phyloP scores from a whole-genome alignment of 2,329 filamentous ascomycete species.

The Aspergillus fumigatiaffinis region DNA sequence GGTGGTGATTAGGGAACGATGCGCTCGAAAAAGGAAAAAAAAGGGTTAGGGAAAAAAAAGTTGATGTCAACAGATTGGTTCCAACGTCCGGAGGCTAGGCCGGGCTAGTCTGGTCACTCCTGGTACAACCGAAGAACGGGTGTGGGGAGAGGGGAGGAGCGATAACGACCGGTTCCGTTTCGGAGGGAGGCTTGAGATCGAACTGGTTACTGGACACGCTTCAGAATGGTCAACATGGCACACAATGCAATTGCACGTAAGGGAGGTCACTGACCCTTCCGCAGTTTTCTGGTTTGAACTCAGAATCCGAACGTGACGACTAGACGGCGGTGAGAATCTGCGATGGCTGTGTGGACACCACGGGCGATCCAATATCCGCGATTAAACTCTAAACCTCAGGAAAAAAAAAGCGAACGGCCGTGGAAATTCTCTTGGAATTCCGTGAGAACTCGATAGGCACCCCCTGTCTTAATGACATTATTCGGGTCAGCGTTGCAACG shows the following conservation, averaged over 20 bases:
- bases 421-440: neutral
- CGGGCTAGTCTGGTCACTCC: neutral
- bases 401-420: neutral
- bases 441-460: neutral
- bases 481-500: neutral
- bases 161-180: neutral
- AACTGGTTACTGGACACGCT: neutral
- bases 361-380: slow-evolving; percentile 4
- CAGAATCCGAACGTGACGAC: neutral
- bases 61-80: neutral
- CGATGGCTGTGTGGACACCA: slow-evolving; percentile 3
- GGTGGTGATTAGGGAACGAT: slow-evolving; percentile 1
- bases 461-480: neutral
- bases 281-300: neutral
- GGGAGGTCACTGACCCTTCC: neutral
- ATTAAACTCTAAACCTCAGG: slow-evolving; percentile 1
- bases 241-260: neutral
- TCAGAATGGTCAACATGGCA: neutral
- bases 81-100: neutral
- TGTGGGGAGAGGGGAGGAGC: neutral
- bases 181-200: neutral
- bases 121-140: neutral
- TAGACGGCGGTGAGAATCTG: slow-evolving; percentile 5
- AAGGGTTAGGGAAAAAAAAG: neutral
- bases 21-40: neutral